Evolutionary conservation across 1,139 yeast genomes (phyloP).

Genomic region (Geotrichum carabidarum): DNA sequence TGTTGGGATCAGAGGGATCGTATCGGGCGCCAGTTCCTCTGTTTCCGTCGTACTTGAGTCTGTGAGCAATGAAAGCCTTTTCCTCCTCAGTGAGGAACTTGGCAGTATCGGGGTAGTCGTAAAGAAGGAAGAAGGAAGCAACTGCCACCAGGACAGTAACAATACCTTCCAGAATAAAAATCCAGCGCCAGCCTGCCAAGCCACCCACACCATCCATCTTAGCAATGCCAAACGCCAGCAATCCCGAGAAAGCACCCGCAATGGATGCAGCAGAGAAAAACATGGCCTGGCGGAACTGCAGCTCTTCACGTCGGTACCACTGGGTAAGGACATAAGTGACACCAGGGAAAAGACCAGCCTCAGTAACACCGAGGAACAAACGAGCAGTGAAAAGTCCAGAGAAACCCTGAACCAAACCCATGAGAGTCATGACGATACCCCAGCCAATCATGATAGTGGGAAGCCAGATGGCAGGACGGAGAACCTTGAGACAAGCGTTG

Average conservation of each 20-base stretch:
- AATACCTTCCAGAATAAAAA: slow-evolving; percentile 16
- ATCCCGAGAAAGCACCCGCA: slow-evolving; percentile 51
- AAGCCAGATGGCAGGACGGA: slow-evolving; percentile 42
- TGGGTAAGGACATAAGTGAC: slow-evolving; percentile 29
- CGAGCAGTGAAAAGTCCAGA: slow-evolving; percentile 47
- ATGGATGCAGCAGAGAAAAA: slow-evolving; percentile 50
- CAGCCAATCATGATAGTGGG: slow-evolving; percentile 48
- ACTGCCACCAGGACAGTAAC: slow-evolving; percentile 36
- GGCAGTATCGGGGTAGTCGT: slow-evolving; percentile 48
- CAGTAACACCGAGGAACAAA: slow-evolving; percentile 37
- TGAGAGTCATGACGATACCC: slow-evolving; percentile 49
- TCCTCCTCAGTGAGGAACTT: slow-evolving; percentile 48
- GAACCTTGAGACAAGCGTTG: slow-evolving; percentile 36
- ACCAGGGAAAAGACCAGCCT: slow-evolving; percentile 32
- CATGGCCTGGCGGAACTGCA: slow-evolving; percentile 51
- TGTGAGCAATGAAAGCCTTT: slow-evolving; percentile 43
- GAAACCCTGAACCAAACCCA: slow-evolving; percentile 41
- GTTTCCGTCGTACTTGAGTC: slow-evolving; percentile 38
- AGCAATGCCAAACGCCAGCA: slow-evolving; percentile 28
- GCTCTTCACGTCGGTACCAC: slow-evolving; percentile 42
- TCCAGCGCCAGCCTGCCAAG: slow-evolving; percentile 18
- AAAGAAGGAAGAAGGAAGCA: slow-evolving; percentile 45
- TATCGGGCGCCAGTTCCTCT: not conserved
- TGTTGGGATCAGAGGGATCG: slow-evolving; percentile 3
- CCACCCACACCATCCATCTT: slow-evolving; percentile 41